A percentile compares a stretch with the other conserved stretches of the same genome.
These are phyloP conservation scores for Microsporum canis DNA, from an alignment of 2,329 filamentous ascomycete species.

Conservation along the genomic window DNA sequence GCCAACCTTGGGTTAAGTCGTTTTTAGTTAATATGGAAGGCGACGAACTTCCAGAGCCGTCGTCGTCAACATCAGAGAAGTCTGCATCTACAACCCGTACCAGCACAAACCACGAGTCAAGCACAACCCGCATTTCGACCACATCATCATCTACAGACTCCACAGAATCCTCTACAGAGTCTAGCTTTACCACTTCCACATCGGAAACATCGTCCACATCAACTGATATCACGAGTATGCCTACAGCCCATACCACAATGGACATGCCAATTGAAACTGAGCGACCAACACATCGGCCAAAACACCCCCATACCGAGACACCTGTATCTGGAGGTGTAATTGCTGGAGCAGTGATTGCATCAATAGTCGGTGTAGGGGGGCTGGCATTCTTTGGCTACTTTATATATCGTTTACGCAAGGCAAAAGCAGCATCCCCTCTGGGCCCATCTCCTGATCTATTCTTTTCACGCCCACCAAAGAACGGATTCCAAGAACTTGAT, in stretches of 20 bases:
- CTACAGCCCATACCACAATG: not conserved
- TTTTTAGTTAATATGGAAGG: constrained; percentile 5
- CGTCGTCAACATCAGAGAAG: not conserved
- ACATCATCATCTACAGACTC: not conserved
- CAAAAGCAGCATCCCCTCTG: not conserved
- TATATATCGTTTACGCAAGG: not conserved
- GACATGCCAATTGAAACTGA: not conserved
- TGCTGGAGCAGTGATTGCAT: not conserved
- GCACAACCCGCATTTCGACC: not conserved
- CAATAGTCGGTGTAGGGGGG: not conserved
- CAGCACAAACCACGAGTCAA: not conserved
- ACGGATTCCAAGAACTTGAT: not conserved
- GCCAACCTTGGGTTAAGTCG: constrained; percentile 4
- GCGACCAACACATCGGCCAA: not conserved
- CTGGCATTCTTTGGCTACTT: not conserved
- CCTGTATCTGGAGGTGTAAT: not conserved
- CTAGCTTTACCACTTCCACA: not conserved
- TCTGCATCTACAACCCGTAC: not conserved
- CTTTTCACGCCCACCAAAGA: not conserved
- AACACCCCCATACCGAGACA: not conserved
- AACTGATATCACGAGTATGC: not conserved
- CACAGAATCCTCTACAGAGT: not conserved
- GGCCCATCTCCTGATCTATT: not conserved
- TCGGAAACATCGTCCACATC: not conserved
- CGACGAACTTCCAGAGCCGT: not conserved